Evolutionary conservation across 176 grass and related monocot species (phyloP).

Genomic region (Paspalum vaginatum): DNA sequence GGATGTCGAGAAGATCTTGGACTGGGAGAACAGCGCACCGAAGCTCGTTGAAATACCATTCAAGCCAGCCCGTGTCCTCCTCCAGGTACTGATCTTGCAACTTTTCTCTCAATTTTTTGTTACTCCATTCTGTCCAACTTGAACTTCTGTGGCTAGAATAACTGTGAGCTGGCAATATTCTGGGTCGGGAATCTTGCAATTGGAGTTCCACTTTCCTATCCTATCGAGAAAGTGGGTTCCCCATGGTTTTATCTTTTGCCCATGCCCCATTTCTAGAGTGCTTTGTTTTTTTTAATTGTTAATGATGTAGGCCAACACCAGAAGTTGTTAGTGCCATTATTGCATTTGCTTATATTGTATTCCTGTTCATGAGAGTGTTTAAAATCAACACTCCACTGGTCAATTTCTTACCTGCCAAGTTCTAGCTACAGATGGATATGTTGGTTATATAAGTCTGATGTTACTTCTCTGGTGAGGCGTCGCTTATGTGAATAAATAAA

Average conservation of each 20-base stretch:
- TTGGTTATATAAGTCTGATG: constrained; percentile 22
- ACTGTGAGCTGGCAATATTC: constrained; percentile 38
- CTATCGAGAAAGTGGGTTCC: constrained; percentile 42
- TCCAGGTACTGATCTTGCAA: constrained; percentile 57
- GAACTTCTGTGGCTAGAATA: constrained; percentile 38
- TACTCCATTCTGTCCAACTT: constrained; percentile 19
- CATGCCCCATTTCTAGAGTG: constrained; percentile 14
- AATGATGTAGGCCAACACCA: constrained; percentile 1
- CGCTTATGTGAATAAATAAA: not conserved
- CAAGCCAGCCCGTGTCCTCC: constrained; percentile 94
- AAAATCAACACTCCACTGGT: too few species aligned
- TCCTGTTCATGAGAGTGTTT: too few species aligned
- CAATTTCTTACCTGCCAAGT: not conserved
- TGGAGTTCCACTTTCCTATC: constrained; percentile 40
- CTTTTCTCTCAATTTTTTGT: not conserved
- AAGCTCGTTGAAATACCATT: constrained; percentile 97
- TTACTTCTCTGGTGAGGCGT: constrained; percentile 13
- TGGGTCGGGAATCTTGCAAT: constrained; percentile 37
- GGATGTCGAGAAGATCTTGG: constrained; percentile 92
- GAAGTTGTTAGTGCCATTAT: constrained; percentile 32
- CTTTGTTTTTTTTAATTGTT: constrained; percentile 19
- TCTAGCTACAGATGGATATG: constrained; percentile 24
- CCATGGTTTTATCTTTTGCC: constrained; percentile 11
- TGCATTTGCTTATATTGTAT: not conserved
- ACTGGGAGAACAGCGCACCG: constrained; percentile 86